Conservation (phyloP, 1,284 basidiomycete species). For the Rhizoctonia solani region DNA sequence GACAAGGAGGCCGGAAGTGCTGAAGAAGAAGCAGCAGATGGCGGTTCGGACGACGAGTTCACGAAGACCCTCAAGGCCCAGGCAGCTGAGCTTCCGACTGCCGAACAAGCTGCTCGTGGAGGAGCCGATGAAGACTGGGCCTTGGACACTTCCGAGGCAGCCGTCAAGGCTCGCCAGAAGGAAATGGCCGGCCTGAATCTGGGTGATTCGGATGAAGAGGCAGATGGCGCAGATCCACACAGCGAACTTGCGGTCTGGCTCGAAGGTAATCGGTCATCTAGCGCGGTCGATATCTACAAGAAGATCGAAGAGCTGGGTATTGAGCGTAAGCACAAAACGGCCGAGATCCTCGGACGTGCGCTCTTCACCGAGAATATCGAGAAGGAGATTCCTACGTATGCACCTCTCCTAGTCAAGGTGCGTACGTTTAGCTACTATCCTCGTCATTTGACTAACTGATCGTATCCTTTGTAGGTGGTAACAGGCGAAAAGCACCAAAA, state of each 20-base stretch:
- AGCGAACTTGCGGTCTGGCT: conserved; percentile 84
- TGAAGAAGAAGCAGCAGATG: conserved; percentile 55
- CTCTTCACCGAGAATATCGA: conserved; percentile 82
- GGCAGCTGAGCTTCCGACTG: conserved; percentile 71
- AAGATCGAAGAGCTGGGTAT: conserved; percentile 92
- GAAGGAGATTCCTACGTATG: conserved; percentile 73
- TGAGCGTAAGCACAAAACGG: conserved; percentile 93
- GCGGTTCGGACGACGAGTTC: conserved; percentile 77
- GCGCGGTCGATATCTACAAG: conserved; percentile 75
- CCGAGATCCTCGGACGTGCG: conserved; percentile 84
- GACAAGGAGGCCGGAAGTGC: conserved; percentile 47
- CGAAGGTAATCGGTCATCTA: conserved; percentile 70
- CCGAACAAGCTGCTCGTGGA: conserved; percentile 51
- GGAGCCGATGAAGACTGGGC: conserved; percentile 80
- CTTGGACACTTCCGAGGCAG: conserved; percentile 88
- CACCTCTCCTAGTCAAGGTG: conserved; percentile 82
- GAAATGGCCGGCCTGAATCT: conserved; percentile 64
- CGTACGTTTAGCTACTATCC: conserved; percentile 38
- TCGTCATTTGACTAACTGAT: not conserved
- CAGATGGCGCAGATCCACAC: conserved; percentile 87
- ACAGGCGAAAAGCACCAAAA: conserved; percentile 61
- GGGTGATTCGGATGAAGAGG: conserved; percentile 80
- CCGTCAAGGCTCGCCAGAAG: conserved; percentile 84
- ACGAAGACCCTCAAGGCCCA: conserved; percentile 84
- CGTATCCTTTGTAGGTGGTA: conserved; percentile 11